Conservation (phyloP, 2,329 filamentous ascomycete genomes). For the Xylariaceae sp. region DNA sequence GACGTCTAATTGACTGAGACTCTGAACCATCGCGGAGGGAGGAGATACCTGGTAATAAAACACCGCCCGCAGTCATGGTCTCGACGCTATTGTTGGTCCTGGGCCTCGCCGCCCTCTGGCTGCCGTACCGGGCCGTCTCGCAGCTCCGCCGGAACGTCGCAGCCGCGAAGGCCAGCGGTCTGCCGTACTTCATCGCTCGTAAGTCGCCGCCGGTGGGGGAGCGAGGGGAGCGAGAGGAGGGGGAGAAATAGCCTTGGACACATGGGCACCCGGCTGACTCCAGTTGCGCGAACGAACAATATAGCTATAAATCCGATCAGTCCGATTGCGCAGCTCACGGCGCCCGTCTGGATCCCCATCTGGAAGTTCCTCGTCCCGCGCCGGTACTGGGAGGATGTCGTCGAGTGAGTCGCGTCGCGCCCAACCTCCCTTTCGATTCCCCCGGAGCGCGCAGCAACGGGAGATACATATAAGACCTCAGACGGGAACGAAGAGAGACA, state of each 20-base stretch:
- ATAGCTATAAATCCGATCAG: constrained; percentile 43
- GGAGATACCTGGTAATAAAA: too few relatives aligned
- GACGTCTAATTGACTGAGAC: too few relatives aligned
- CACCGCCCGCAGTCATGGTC: constrained; percentile 25
- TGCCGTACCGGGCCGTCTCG: constrained; percentile 20
- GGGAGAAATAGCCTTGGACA: too few relatives aligned
- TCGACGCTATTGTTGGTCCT: constrained; percentile 29
- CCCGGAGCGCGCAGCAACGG: too few relatives aligned
- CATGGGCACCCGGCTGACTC: too few relatives aligned
- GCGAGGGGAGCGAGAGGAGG: neutral
- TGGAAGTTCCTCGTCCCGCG: constrained; percentile 44
- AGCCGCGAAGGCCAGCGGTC: constrained; percentile 40
- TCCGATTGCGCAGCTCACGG: constrained; percentile 47
- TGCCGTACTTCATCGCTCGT: constrained; percentile 49
- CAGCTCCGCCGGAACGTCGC: constrained; percentile 38
- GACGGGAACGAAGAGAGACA: constrained; percentile 3
- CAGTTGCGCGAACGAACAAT: too few relatives aligned
- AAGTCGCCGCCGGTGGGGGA: constrained; percentile 21
- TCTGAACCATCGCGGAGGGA: too few relatives aligned
- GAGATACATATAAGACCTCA: too few relatives aligned
- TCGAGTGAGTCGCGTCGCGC: constrained; percentile 42
- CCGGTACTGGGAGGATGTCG: constrained; percentile 49
- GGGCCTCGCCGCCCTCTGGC: constrained; percentile 27
- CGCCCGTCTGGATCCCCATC: constrained; percentile 46
- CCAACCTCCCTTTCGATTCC: too few relatives aligned